Conservation (phyloP, 495 filamentous ascomycete species). For the Penicillium manginii region DNA sequence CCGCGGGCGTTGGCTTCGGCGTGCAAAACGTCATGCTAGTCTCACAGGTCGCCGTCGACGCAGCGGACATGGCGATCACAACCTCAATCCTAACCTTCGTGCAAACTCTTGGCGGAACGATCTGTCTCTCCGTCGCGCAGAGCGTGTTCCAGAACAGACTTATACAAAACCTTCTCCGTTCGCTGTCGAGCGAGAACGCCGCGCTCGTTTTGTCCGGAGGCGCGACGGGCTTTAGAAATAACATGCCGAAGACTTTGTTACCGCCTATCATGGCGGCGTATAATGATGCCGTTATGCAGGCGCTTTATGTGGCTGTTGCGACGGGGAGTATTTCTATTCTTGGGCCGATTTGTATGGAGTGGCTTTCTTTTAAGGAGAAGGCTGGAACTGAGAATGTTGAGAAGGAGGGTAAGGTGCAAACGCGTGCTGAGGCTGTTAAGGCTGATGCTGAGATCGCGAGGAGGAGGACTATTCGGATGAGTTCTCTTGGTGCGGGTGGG, state of each 20-base stretch:
- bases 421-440: background rate
- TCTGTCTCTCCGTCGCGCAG: conserved; percentile 73
- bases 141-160: conserved; percentile 73
- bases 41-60: conserved; percentile 62
- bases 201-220: conserved; percentile 57
- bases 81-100: conserved; percentile 64
- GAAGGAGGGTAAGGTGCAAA: background rate
- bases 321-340: conserved; percentile 42
- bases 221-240: conserved; percentile 58
- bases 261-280: conserved; percentile 64
- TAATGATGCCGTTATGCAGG: conserved; percentile 63
- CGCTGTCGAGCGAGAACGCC: conserved; percentile 53
- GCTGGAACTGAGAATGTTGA: background rate
- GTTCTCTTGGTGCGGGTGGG: background rate
- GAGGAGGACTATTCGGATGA: background rate
- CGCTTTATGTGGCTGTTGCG: conserved; percentile 67
- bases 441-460: background rate
- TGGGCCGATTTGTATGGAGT: conserved; percentile 17
- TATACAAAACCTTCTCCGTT: conserved; percentile 50
- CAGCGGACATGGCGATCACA: conserved; percentile 64
- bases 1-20: conserved; percentile 28
- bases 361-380: conserved; percentile 16
- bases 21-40: conserved; percentile 54
- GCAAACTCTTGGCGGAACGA: conserved; percentile 66
- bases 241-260: conserved; percentile 46